Evolutionary conservation across 306 rosid genomes (phyloP).

Genomic region (Ochetophila trinervis): DNA sequence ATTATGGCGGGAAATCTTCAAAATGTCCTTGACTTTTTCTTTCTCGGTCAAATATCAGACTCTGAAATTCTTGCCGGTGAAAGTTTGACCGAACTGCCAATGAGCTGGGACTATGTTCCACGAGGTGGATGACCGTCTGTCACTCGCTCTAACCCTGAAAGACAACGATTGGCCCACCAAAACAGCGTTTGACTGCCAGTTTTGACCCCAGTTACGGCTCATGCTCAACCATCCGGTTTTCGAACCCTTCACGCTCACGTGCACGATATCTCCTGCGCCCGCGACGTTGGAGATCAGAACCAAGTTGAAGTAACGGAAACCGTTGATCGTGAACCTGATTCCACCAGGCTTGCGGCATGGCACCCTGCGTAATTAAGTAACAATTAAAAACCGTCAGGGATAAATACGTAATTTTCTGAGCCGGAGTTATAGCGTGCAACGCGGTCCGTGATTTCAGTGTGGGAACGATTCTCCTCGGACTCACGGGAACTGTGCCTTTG

Average conservation of each 20-base stretch:
- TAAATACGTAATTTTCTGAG: neutral
- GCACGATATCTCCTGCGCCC: constrained; percentile 90
- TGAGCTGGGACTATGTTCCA: constrained; percentile 76
- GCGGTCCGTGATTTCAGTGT: constrained; percentile 21
- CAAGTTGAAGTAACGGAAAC: constrained; percentile 88
- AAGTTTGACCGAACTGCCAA: constrained; percentile 98
- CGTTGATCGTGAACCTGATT: constrained; percentile 73
- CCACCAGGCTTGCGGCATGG: constrained; percentile 93
- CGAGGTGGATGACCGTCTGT: constrained; percentile 80
- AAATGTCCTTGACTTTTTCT: neutral
- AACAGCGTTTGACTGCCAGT: constrained; percentile 93
- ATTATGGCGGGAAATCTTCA: constrained; percentile 28
- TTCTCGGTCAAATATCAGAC: constrained; percentile 30
- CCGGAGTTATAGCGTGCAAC: neutral
- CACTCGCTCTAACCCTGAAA: constrained; percentile 74
- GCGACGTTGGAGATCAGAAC: constrained; percentile 87
- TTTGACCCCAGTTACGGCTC: constrained; percentile 98
- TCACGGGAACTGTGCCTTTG: constrained; percentile 17
- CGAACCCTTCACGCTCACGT: constrained; percentile 69
- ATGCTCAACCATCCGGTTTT: constrained; percentile 73
- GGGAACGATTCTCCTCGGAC: neutral
- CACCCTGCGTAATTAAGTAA: constrained; percentile 57
- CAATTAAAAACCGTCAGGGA: neutral
- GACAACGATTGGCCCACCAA: constrained; percentile 80
- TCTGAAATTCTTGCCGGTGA: constrained; percentile 82